A percentile compares a stretch with the other conserved stretches of the same genome.
These are phyloP conservation scores for Spinellus fusiger DNA, from an alignment of 192 early-diverging fungal species.

Conservation along the genomic window DNA sequence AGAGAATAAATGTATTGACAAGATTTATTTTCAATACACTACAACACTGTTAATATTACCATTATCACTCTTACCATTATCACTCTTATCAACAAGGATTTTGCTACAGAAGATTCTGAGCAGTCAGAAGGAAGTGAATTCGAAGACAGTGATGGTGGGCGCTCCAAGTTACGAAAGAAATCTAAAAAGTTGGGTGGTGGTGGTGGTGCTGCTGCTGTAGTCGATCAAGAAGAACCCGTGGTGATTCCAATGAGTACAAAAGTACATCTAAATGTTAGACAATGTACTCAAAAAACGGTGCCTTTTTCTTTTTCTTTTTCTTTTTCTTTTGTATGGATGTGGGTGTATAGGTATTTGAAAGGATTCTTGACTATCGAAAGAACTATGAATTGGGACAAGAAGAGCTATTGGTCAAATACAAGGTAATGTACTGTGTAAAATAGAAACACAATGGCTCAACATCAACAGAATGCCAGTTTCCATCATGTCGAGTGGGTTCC, in stretches of 20 bases:
- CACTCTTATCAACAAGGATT: slow-evolving; percentile 9
- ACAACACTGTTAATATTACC: no score
- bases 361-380: slow-evolving; percentile 42
- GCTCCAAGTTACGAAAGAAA: slow-evolving; percentile 6
- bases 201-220: no score
- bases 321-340: no score
- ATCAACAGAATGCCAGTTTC: slow-evolving; percentile 52
- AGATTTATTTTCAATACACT: background rate
- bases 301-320: no score
- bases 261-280: no score
- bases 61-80: no score
- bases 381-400: slow-evolving; percentile 40
- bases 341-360: slow-evolving; percentile 38
- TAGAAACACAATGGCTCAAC: background rate
- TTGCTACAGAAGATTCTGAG: slow-evolving; percentile 12
- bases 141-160: slow-evolving; percentile 7
- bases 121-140: slow-evolving; percentile 24
- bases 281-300: no score
- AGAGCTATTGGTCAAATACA: slow-evolving; percentile 76
- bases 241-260: slow-evolving; percentile 48
- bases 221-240: slow-evolving; percentile 28
- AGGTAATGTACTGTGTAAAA: slow-evolving; percentile 38
- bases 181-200: slow-evolving; percentile 9
- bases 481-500: slow-evolving; percentile 70
- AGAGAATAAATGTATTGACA: background rate